Base-by-base conservation (phyloP, 768 basidiomycete species). In the Russula virescens region DNA sequence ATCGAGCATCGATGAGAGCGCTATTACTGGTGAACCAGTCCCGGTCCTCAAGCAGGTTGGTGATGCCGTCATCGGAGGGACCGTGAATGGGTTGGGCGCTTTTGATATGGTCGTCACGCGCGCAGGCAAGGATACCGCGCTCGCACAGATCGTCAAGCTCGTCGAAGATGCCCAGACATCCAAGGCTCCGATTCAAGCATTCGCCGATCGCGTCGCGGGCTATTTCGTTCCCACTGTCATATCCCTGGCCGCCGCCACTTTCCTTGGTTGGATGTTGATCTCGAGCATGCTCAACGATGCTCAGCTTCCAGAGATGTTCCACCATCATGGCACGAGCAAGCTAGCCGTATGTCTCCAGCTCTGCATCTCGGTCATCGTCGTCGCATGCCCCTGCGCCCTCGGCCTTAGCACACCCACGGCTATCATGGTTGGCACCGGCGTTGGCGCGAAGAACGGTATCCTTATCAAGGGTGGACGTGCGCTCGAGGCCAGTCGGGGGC, bases 341-440 rank as follows among this genome's bases (percentile, higher is more conserved):
- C 78, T 98, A 62, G 90, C 91, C 8, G 88, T 96, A 16, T 98
- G 95, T 72, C 78, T 99, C 51, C 94, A 96, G 77, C 86, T 99
- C 70, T 98, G 96, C 73, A 99, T 98, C 71, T 94, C 91, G 45
- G 97, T 98, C 65, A 83, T 99, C 62, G 97, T 99, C 53, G 94
- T 99, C 55, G 96, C 97, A 23, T 99, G 97, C 73, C 97, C 97
- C 0, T 99, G 97, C 72, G 96, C 97, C 0, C 82, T 99, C 38
- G 97, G 96, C 5, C 81, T 98, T 62, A 92, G 91, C 59, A 98
- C 96, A 0, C 97, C 97, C 1, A 98, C 97, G 0, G 97, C 96
- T 2, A 94, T 98, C 75, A 98, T 98, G 97, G 97, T 98, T 35
- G 97, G 97, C 19, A 98, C 96, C 0, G 97, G 97, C 1, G 86